These are phyloP conservation scores for Colletotrichum cereale DNA, from an alignment of 2,329 filamentous ascomycete species.

Conservation along the genomic window DNA sequence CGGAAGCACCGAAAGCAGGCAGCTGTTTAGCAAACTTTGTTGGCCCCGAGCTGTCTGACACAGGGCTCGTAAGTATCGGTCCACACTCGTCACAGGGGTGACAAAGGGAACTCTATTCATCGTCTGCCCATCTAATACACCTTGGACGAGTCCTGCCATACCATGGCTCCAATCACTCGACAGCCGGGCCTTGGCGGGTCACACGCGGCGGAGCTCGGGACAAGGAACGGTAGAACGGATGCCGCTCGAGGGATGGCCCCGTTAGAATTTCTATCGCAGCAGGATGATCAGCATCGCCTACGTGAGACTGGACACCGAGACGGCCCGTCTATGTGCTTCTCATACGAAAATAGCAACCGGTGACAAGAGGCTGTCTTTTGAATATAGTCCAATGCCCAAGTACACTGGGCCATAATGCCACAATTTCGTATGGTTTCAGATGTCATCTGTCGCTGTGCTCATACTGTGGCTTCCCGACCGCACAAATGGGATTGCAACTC, in stretches of 20 bases:
- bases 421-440: not conserved
- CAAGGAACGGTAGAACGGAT: not conserved
- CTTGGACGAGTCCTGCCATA: not conserved
- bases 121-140: not conserved
- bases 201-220: constrained; percentile 18
- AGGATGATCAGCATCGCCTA: constrained; percentile 5
- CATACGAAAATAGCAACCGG: constrained; percentile 7
- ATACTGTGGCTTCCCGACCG: not conserved
- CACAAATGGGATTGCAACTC: not conserved
- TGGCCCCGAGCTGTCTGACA: constrained; percentile 7
- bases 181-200: constrained; percentile 14
- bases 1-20: constrained; percentile 9
- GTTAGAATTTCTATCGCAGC: constrained; percentile 1
- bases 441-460: too few species aligned
- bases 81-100: constrained; percentile 12
- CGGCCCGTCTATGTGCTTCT: not conserved
- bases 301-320: not conserved
- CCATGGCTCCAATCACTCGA: constrained; percentile 4
- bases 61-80: constrained; percentile 6
- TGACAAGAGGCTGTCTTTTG: not conserved
- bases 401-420: not conserved
- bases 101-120: constrained; percentile 19
- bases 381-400: not conserved
- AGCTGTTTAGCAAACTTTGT: constrained; percentile 20
- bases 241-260: constrained; percentile 27